A percentile compares a stretch with the other conserved stretches of the same genome.
These are phyloP conservation scores for Silybum marianum DNA, from an alignment of 129 eudicot species.

Conservation along the genomic window DNA sequence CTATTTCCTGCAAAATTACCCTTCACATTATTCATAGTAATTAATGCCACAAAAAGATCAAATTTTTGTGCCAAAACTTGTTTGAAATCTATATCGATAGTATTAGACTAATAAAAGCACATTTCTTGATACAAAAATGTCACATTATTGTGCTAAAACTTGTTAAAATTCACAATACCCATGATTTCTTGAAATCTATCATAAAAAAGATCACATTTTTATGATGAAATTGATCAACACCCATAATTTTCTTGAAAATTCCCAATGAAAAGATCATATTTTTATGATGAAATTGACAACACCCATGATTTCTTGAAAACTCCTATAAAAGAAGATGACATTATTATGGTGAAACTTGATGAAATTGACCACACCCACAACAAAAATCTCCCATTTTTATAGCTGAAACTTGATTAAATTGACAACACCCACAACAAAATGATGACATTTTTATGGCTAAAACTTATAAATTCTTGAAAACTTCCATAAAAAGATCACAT, in stretches of 20 bases:
- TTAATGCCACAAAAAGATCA: neutral
- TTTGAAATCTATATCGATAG: neutral
- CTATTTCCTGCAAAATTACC: slow-evolving; percentile 66
- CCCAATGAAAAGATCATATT: neutral
- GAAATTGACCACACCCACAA: neutral
- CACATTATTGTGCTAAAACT: neutral
- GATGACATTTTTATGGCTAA: neutral
- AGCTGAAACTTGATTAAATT: neutral
- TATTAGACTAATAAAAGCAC: neutral
- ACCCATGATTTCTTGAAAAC: too few species aligned
- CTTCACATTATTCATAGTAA: neutral
- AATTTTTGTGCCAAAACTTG: neutral
- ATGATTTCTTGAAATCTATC: too few species aligned
- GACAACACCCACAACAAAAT: neutral
- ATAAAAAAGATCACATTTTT: neutral
- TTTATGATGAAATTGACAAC: neutral
- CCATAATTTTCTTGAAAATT: neutral
- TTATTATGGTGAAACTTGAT: too few species aligned
- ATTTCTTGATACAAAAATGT: neutral
- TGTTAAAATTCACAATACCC: neutral
- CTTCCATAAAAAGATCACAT: neutral
- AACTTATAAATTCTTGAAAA: neutral
- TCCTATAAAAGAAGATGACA: too few species aligned
- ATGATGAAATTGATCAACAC: neutral
- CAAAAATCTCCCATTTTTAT: neutral